Conservation (phyloP, 805 yeast genomes). For the Candida morakotiae region DNA sequence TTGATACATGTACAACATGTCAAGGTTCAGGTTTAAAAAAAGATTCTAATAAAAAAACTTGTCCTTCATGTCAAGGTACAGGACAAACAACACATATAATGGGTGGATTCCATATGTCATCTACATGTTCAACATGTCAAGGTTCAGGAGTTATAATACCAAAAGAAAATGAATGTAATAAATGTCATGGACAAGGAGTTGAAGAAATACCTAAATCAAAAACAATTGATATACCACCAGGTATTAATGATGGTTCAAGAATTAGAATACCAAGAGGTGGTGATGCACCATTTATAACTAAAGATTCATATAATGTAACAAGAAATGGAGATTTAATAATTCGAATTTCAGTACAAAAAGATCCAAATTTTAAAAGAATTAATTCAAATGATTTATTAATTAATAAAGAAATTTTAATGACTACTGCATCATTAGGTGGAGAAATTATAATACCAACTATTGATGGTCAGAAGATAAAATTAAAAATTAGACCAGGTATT, state of each 20-base stretch:
- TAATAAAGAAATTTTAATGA: constrained; percentile 72
- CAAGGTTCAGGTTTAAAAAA: constrained; percentile 79
- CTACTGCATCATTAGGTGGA: constrained; percentile 97
- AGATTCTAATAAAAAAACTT: constrained; percentile 71
- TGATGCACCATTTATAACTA: constrained; percentile 75
- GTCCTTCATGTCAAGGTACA: constrained; percentile 87
- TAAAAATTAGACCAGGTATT: constrained; percentile 82
- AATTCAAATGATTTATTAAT: constrained; percentile 63
- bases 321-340: constrained; percentile 86
- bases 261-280: constrained; percentile 86
- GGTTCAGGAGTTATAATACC: constrained; percentile 84
- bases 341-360: constrained; percentile 73
- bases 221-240: constrained; percentile 81
- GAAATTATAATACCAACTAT: constrained; percentile 86
- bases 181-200: constrained; percentile 92
- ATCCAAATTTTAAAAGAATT: constrained; percentile 59
- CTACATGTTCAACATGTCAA: constrained; percentile 82
- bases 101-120: constrained; percentile 96
- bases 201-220: constrained; percentile 63
- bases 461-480: constrained; percentile 68
- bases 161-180: constrained; percentile 61
- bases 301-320: constrained; percentile 63
- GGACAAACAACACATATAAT: constrained; percentile 84
- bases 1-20: constrained; percentile 77
- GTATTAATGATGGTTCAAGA: constrained; percentile 81